These are phyloP conservation scores for Thielaviopsis musarum DNA, from an alignment of 2,329 filamentous ascomycete species.

Conservation along the genomic window DNA sequence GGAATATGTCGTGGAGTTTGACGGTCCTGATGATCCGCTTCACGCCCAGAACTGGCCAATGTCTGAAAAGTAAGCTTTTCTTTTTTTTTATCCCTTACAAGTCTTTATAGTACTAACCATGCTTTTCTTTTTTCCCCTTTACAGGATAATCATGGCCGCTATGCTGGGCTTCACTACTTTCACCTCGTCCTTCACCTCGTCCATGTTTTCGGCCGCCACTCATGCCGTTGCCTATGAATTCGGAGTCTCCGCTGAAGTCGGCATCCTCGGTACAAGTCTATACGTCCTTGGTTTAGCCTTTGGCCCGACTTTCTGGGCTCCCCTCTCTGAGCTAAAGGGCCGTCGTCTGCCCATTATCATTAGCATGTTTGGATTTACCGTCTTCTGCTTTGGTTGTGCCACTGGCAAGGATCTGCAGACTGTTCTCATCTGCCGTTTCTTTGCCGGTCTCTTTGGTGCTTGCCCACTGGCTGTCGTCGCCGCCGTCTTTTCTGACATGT, in stretches of 20 bases:
- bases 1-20: slow-evolving; percentile 72
- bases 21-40: slow-evolving; percentile 64
- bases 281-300: slow-evolving; percentile 59
- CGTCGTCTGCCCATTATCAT: slow-evolving; percentile 44
- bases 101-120: neutral
- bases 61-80: slow-evolving; percentile 50
- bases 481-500: slow-evolving; percentile 57
- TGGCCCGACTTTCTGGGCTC: slow-evolving; percentile 56
- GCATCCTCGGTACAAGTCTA: slow-evolving; percentile 47
- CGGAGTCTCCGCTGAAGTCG: slow-evolving; percentile 42
- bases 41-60: slow-evolving; percentile 80
- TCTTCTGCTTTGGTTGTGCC: slow-evolving; percentile 49
- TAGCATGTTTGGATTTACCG: slow-evolving; percentile 50
- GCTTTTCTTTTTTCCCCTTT: neutral
- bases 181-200: slow-evolving; percentile 54
- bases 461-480: slow-evolving; percentile 52
- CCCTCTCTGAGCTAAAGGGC: slow-evolving; percentile 55
- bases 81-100: neutral
- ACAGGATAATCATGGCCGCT: slow-evolving; percentile 41
- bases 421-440: slow-evolving; percentile 56
- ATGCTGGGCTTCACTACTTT: slow-evolving; percentile 62
- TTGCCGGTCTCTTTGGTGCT: slow-evolving; percentile 55
- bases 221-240: slow-evolving; percentile 38
- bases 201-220: slow-evolving; percentile 56
- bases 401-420: slow-evolving; percentile 52